phyloP scores from a whole-genome alignment of 306 rosid genomes.

The Prunus campanulata region DNA sequence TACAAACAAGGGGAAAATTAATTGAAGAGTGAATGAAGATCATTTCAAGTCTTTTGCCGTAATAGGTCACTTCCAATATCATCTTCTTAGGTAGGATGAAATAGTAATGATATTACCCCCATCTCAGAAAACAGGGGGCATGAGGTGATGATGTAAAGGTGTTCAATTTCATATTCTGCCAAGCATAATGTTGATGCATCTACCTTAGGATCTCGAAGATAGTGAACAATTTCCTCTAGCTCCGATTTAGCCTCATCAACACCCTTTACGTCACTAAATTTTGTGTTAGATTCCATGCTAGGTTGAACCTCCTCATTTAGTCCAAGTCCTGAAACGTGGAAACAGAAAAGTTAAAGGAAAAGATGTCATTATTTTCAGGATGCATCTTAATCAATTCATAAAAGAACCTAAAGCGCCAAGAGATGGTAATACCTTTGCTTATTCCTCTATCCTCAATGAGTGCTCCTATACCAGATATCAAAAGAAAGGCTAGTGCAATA shows the following conservation, averaged over 20 bases:
- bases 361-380: slow-evolving; percentile 5
- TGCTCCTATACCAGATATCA: slow-evolving; percentile 75
- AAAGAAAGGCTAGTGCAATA: slow-evolving; percentile 56
- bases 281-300: slow-evolving; percentile 68
- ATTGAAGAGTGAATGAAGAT: neutral
- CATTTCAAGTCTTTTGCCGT: neutral
- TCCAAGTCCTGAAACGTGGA: slow-evolving; percentile 51
- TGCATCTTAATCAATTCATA: neutral
- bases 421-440: slow-evolving; percentile 60
- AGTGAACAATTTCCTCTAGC: slow-evolving; percentile 87
- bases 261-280: slow-evolving; percentile 79
- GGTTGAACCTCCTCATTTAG: slow-evolving; percentile 71
- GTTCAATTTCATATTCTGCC: neutral
- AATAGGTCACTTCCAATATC: neutral
- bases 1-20: neutral
- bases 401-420: slow-evolving; percentile 10
- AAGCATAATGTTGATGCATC: neutral
- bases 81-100: neutral
- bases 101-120: neutral
- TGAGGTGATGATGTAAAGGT: neutral
- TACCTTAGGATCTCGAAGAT: slow-evolving; percentile 92
- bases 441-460: slow-evolving; percentile 76
- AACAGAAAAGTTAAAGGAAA: slow-evolving; percentile 16
- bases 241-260: slow-evolving; percentile 93
- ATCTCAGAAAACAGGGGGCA: neutral